phyloP scores from a whole-genome alignment of 2,329 filamentous ascomycete species.

The Penicillium sumatraense region DNA sequence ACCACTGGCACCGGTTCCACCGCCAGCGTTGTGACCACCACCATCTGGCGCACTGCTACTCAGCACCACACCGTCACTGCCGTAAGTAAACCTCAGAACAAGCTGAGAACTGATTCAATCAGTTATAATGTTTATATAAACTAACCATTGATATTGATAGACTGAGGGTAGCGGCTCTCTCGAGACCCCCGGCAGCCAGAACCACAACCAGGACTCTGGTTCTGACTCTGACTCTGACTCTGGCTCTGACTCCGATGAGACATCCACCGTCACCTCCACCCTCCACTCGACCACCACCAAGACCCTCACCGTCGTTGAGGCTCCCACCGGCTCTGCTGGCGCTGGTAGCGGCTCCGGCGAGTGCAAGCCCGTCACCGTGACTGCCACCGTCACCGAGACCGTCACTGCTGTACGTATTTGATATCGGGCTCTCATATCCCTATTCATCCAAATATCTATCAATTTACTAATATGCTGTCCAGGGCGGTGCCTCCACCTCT shows the following conservation, averaged over 20 bases:
- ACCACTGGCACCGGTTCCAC: slow-evolving; percentile 43
- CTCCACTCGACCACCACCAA: slow-evolving; percentile 36
- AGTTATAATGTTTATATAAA: too few relatives aligned
- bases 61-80: slow-evolving; percentile 30
- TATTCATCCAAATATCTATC: too few relatives aligned
- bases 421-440: too few relatives aligned
- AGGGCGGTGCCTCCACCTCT: slow-evolving; percentile 11
- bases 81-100: slow-evolving; percentile 21
- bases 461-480: neutral
- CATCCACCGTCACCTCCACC: slow-evolving; percentile 29
- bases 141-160: slow-evolving; percentile 9
- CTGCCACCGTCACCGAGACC: slow-evolving; percentile 39
- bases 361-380: slow-evolving; percentile 32
- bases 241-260: slow-evolving; percentile 9
- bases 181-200: slow-evolving; percentile 12
- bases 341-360: slow-evolving; percentile 14
- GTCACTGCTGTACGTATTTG: slow-evolving; percentile 42
- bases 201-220: slow-evolving; percentile 15
- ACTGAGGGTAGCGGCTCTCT: slow-evolving; percentile 2
- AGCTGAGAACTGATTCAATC: neutral
- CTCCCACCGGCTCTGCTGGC: slow-evolving; percentile 19
- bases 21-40: slow-evolving; percentile 43
- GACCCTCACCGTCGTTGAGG: slow-evolving; percentile 30
- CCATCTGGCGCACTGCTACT: slow-evolving; percentile 40
- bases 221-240: slow-evolving; percentile 10